Conservation (phyloP, 495 filamentous ascomycete genomes). For the Bryoglossum gracile region DNA sequence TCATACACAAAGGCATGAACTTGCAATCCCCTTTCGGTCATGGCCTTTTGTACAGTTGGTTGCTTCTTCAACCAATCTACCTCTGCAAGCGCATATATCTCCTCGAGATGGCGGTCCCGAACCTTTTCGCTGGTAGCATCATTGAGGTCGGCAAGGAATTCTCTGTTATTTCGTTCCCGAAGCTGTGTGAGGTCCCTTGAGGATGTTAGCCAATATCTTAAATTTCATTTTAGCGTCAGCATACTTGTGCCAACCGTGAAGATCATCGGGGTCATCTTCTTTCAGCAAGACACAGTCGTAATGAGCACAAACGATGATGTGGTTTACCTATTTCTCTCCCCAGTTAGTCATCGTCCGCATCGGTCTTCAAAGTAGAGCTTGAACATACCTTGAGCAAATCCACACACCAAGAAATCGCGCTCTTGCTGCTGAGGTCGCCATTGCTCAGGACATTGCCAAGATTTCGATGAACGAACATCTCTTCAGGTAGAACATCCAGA, state of each 20-base stretch:
- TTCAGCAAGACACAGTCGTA: slow-evolving; percentile 37
- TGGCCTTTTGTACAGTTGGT: slow-evolving; percentile 40
- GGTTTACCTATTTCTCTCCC: slow-evolving; percentile 28
- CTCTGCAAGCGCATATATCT: slow-evolving; percentile 47
- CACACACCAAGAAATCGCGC: slow-evolving; percentile 32
- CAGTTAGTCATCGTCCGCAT: background rate
- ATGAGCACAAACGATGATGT: slow-evolving; percentile 39
- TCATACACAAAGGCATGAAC: slow-evolving; percentile 53
- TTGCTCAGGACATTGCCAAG: slow-evolving; percentile 34
- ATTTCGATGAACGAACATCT: slow-evolving; percentile 37
- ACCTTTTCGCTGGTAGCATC: slow-evolving; percentile 3
- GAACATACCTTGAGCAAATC: slow-evolving; percentile 28
- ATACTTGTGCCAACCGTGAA: slow-evolving; percentile 11
- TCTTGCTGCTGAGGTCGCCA: slow-evolving; percentile 30
- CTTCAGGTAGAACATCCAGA: slow-evolving; percentile 30
- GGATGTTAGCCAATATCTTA: background rate
- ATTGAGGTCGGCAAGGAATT: background rate
- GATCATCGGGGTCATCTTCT: background rate
- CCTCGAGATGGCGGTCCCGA: slow-evolving; percentile 30
- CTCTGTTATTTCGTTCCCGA: background rate
- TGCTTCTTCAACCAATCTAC: slow-evolving; percentile 42
- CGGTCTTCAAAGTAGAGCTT: background rate
- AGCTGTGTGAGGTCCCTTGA: slow-evolving; percentile 9
- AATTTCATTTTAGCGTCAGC: background rate
- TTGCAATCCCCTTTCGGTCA: slow-evolving; percentile 43